Conservation (phyloP, 805 yeast genomes). For the Candida tibetensis region DNA sequence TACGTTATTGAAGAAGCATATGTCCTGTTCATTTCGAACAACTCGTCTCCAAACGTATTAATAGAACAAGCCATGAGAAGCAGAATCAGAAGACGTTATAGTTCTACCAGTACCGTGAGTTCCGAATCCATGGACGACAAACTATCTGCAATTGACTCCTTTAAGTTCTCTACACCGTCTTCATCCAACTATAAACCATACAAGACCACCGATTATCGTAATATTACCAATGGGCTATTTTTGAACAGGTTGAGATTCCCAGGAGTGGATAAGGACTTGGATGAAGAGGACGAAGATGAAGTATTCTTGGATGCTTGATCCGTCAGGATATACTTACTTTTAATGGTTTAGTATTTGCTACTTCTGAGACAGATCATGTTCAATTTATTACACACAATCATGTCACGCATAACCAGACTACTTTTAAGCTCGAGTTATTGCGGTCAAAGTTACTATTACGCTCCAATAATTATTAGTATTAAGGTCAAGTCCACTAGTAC, state of each 20-base stretch:
- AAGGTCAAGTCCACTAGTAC: no score
- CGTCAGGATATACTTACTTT: background rate
- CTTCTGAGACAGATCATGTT: no score
- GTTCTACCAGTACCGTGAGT: slow-evolving; percentile 11
- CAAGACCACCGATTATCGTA: slow-evolving; percentile 7
- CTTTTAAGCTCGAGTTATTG: no score
- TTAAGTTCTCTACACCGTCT: slow-evolving; percentile 2
- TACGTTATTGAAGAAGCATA: slow-evolving; percentile 40
- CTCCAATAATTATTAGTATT: no score
- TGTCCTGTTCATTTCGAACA: slow-evolving; percentile 34
- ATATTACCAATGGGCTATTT: slow-evolving; percentile 8
- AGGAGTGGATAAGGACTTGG: slow-evolving; percentile 14
- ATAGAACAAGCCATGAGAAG: slow-evolving; percentile 29
- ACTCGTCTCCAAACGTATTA: slow-evolving; percentile 31
- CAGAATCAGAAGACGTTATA: slow-evolving; percentile 20
- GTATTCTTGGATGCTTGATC: slow-evolving; percentile 13
- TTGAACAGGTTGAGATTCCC: slow-evolving; percentile 11
- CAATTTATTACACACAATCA: no score
- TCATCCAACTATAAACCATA: background rate
- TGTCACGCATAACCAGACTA: no score
- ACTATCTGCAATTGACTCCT: background rate
- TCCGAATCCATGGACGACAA: slow-evolving; percentile 7
- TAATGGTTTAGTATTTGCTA: slow-evolving; percentile 1
- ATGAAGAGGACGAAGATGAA: slow-evolving; percentile 16
- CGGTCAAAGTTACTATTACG: no score